Evolutionary conservation across 208 protist genomes (phyloP), one percentile per base, ranked within the genome.

Genomic region (Trypanosoma platydactyli): DNA sequence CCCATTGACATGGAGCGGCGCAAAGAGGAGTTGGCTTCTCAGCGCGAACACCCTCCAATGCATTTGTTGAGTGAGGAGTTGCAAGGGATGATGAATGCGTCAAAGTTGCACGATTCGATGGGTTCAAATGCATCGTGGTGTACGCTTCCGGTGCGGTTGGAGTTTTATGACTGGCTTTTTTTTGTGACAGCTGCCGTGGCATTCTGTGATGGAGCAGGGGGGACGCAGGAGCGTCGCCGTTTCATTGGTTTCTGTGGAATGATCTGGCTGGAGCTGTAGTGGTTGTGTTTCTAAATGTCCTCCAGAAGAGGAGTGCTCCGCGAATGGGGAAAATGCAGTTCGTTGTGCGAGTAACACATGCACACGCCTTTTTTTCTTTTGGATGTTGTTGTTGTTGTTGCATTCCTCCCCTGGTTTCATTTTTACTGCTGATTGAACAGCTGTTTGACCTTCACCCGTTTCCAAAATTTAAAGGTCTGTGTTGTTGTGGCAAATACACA

Each of bases 171-270:
- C 51, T 62, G 63, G 41, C 12, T 56, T 2, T 68, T 84, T 41
- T 91, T 83, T 33, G 76, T 81, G 24, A 85, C 78, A 2, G 84
- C 63, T 0, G 3, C 45, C 3, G 68, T 91, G 16, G 35, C 74
- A 1, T 80, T 91, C 35, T 71, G 60, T 22, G 70, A 80, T 46
- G 20, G 46, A 5, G 42, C 63, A 15, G 69, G 76, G 27, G 5
- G 42, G 7, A 51, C 69, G 0, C 62, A 73, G 62, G 61, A 66
- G 3, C 58, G 71, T 3, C 77, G 83, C 55, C 60, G 69, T 5
- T 91, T 91, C 63, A 24, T 86, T 27, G 84, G 84, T 5, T 58
- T 78, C 16, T 91, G 84, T 46, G 84, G 84, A 6, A 88, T 88
- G 81, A 56, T 91, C 11, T 91, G 84, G 84, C 40, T 48, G 29